These are phyloP conservation scores for Gracilariopsis chorda DNA, from an alignment of 23 red algal species.

Conservation along the genomic window DNA sequence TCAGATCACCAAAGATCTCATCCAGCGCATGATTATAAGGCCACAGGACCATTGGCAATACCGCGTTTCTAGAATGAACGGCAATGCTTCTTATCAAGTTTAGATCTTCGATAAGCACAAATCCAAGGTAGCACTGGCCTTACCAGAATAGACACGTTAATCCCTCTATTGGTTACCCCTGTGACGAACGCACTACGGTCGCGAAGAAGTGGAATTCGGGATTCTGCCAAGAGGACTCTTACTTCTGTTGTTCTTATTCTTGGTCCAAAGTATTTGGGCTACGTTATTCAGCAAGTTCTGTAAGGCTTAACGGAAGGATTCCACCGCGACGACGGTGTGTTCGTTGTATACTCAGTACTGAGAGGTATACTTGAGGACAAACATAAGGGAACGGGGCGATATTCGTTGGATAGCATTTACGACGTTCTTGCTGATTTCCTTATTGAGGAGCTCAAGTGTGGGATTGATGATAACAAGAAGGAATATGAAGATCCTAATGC, in stretches of 20 bases:
- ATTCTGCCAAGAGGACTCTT: slow-evolving; percentile 60
- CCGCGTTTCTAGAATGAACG: neutral
- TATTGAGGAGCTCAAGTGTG: slow-evolving; percentile 38
- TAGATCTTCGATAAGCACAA: slow-evolving; percentile 35
- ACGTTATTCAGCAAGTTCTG: slow-evolving; percentile 51
- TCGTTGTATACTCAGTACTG: slow-evolving; percentile 47
- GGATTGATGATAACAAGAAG: neutral
- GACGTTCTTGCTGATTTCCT: slow-evolving; percentile 27
- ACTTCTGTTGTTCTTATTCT: slow-evolving; percentile 40
- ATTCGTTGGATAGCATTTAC: slow-evolving; percentile 16
- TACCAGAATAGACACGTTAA: neutral
- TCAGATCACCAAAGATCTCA: slow-evolving; percentile 32
- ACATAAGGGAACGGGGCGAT: neutral
- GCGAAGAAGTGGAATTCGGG: slow-evolving; percentile 42
- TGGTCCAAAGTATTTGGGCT: slow-evolving; percentile 55
- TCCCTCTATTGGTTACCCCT: slow-evolving; percentile 43
- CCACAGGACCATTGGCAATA: slow-evolving; percentile 36
- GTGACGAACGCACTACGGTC: slow-evolving; percentile 61
- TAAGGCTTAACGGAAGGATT: slow-evolving; percentile 41
- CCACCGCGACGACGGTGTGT: slow-evolving; percentile 40
- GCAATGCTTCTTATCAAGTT: slow-evolving; percentile 17
- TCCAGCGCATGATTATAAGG: slow-evolving; percentile 50
- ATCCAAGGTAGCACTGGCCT: slow-evolving; percentile 41
- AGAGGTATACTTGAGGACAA: slow-evolving; percentile 13
- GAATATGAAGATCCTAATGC: slow-evolving; percentile 70